A percentile compares a stretch with the other conserved stretches of the same genome.
Evolutionary conservation across 768 basidiomycete species (phyloP).

Genomic region (Mycena chlorophos): DNA sequence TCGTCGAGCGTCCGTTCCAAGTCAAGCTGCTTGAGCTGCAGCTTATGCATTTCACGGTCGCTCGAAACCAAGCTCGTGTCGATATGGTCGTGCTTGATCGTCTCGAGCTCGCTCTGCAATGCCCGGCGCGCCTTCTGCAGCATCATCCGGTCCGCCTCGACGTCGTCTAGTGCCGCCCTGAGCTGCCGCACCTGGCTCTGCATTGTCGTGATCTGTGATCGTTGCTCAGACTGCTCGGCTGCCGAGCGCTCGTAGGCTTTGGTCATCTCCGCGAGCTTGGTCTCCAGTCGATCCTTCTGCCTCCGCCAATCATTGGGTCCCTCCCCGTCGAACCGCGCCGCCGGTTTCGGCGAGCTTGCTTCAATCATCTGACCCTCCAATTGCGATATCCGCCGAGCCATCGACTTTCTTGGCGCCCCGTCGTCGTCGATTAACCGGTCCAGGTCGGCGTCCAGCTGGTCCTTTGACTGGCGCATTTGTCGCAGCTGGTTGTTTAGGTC

Average conservation of each 20-base stretch:
- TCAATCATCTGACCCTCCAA: constrained; percentile 64
- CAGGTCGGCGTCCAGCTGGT: constrained; percentile 65
- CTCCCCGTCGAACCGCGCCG: constrained; percentile 63
- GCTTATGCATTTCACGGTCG: constrained; percentile 71
- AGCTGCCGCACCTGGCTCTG: constrained; percentile 87
- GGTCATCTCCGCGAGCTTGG: constrained; percentile 73
- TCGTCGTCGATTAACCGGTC: constrained; percentile 61
- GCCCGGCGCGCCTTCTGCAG: constrained; percentile 81
- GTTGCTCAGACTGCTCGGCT: constrained; percentile 75
- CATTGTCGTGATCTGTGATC: constrained; percentile 77
- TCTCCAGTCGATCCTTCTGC: constrained; percentile 84
- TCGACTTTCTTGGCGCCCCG: constrained; percentile 47
- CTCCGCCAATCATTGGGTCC: constrained; percentile 82
- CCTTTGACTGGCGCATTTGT: constrained; percentile 59
- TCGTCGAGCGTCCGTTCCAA: constrained; percentile 77
- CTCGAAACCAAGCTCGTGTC: constrained; percentile 70
- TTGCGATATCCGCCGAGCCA: constrained; percentile 61
- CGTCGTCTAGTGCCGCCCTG: constrained; percentile 78
- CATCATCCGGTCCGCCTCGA: constrained; percentile 76
- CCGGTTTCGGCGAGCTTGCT: constrained; percentile 48
- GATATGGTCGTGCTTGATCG: constrained; percentile 73
- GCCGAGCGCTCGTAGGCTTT: constrained; percentile 75
- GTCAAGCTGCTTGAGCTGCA: constrained; percentile 81
- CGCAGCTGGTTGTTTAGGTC: constrained; percentile 56
- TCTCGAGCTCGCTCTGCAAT: constrained; percentile 77